Evolutionary conservation across 495 filamentous ascomycete species (phyloP), one percentile per base, ranked within the genome.

Genomic region (Pyrenula aspistea): DNA sequence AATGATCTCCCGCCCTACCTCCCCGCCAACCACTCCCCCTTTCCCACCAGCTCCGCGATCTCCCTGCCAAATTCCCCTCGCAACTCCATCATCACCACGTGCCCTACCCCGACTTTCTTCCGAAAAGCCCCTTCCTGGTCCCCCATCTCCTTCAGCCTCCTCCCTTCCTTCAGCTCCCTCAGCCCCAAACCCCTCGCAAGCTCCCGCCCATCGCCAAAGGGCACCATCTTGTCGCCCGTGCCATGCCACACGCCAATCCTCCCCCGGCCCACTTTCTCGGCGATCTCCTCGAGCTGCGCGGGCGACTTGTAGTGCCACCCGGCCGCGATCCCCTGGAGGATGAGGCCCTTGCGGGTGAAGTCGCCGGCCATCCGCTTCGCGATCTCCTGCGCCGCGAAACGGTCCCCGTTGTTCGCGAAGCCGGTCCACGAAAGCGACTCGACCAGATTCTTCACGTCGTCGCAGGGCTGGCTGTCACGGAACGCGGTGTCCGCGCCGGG

Each of bases 181-280:
- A 68, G 61, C 47, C 72, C 78, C 42, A 78, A 64, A 49, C 73
- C 72, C 59, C 77, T 71, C 51, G 78, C 77, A 59, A 87, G 63
- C 59, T 81, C 75, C 57, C 73, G 63, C 1, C 76, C 84, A 68
- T 92, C 88, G 3, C 72, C 78, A 49, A 79, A 69, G 10, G 78
- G 82, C 59, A 95, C 85, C 83, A 94, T 88, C 3, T 73, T 72
- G 73, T 94, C 89, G 12, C 68, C 65, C 8, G 80, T 84, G 15
- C 89, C 89, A 65, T 92, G 88, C 61, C 88, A 60, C 0, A 91
- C 79, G 59, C 84, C 62, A 59, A 95, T 91, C 54, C 88, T 69
- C 63, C 86, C 78, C 24, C 85, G 72, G 1, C 87, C 86, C 1
- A 95, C 79, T 53, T 64, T 64, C 59, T 88, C 79, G 0, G 73